Evolutionary conservation across 371 early-diverging fungal genomes (phyloP).

Genomic region (Apophysomyces ossiformis): DNA sequence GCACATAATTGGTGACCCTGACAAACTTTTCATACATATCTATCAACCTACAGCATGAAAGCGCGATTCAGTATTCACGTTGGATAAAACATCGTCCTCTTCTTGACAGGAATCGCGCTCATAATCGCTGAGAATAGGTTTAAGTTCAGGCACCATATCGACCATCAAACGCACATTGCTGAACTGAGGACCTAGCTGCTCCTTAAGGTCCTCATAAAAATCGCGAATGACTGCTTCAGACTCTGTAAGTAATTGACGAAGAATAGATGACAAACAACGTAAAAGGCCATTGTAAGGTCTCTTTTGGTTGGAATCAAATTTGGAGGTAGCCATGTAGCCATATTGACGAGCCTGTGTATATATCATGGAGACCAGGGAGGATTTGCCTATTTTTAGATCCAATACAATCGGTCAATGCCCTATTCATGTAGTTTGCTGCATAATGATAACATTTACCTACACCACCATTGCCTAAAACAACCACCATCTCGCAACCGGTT

Average conservation of each 20-base stretch:
- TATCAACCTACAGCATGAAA: constrained; percentile 40
- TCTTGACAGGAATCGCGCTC: constrained; percentile 8
- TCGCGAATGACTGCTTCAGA: constrained; percentile 45
- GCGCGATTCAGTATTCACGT: constrained; percentile 39
- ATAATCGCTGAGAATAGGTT: constrained; percentile 36
- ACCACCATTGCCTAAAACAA: constrained; percentile 47
- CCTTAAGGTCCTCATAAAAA: constrained; percentile 40
- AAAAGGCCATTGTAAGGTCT: constrained; percentile 49
- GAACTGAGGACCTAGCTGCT: constrained; percentile 46
- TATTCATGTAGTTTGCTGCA: background rate
- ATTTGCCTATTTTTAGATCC: constrained; percentile 27
- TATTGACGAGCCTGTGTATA: constrained; percentile 42
- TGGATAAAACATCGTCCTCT: constrained; percentile 39
- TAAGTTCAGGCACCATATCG: constrained; percentile 50
- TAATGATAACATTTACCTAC: constrained; percentile 24
- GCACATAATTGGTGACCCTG: background rate
- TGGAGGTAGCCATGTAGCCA: constrained; percentile 47
- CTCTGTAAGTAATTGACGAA: constrained; percentile 48
- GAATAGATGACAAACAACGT: constrained; percentile 42
- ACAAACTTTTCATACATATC: background rate
- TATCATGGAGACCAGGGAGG: constrained; percentile 36
- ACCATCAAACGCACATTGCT: constrained; percentile 43
- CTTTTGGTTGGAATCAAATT: constrained; percentile 50
- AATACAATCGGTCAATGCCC: background rate
- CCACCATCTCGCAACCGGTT: constrained; percentile 34